Conservation (phyloP, 768 basidiomycete genomes). For the Mrakia blollopis region DNA sequence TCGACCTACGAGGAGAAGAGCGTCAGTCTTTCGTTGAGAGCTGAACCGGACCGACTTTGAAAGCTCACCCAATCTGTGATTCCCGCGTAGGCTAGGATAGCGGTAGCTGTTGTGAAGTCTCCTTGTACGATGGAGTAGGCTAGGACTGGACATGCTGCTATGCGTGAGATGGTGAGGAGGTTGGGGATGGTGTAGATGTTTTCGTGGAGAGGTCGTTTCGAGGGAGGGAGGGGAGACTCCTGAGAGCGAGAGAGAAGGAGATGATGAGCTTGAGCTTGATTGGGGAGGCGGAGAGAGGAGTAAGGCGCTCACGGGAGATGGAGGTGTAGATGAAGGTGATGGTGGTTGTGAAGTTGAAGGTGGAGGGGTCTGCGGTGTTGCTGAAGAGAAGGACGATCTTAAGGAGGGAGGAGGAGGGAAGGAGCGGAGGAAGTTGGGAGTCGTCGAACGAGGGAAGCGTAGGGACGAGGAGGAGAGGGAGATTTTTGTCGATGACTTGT, state of each 20-base stretch:
- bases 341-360: not conserved
- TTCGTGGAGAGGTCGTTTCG: conserved; percentile 49
- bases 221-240: not conserved
- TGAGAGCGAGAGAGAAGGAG: not conserved
- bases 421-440: not conserved
- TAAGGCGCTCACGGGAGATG: not conserved
- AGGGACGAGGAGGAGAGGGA: not conserved
- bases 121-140: conserved; percentile 82
- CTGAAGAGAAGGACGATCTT: not conserved
- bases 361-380: not conserved
- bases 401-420: not conserved
- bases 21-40: not conserved
- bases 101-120: conserved; percentile 73
- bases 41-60: not conserved
- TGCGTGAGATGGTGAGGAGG: conserved; percentile 76
- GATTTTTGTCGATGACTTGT: not conserved
- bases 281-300: not conserved
- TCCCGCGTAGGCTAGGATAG: conserved; percentile 83
- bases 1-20: conserved; percentile 59
- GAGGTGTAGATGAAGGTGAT: not conserved
- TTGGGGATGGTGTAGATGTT: conserved; percentile 96
- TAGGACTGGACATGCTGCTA: conserved; percentile 82
- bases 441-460: not conserved
- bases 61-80: conserved; percentile 79
- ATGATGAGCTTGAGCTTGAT: not conserved